A percentile compares a stretch with the other conserved stretches of the same genome.
These are phyloP conservation scores for Aureobasidium sp. DNA, from an alignment of 2,329 filamentous ascomycete species.

Conservation along the genomic window DNA sequence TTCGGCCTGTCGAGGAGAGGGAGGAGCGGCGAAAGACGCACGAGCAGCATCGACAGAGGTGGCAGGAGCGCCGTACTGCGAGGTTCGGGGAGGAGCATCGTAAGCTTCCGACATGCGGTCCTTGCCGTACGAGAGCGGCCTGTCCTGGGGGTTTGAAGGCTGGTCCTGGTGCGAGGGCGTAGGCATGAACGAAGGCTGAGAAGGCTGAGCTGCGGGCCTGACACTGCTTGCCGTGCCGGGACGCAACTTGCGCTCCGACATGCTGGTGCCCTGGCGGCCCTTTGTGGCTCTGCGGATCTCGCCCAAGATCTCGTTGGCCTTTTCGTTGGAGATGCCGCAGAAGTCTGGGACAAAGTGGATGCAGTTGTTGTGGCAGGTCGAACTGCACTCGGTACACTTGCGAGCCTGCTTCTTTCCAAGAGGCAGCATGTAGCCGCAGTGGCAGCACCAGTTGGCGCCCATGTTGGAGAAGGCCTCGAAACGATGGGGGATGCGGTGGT, in stretches of 20 bases:
- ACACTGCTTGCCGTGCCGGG: conserved; percentile 30
- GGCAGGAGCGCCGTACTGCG: neutral
- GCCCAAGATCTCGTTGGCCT: conserved; percentile 85
- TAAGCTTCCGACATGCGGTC: conserved; percentile 31
- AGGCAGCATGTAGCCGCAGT: conserved; percentile 91
- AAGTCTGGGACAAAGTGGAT: conserved; percentile 96
- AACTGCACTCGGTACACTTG: conserved; percentile 87
- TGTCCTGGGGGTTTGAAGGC: conserved; percentile 27
- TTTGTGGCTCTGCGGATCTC: conserved; percentile 69
- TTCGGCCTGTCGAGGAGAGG: conserved; percentile 36
- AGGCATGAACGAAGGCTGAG: conserved; percentile 28
- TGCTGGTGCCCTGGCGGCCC: conserved; percentile 49
- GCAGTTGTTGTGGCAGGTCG: conserved; percentile 85
- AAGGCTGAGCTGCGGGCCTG: conserved; percentile 37
- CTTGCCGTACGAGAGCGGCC: conserved; percentile 41
- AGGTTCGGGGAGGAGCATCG: conserved; percentile 29
- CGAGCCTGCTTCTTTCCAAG: conserved; percentile 92
- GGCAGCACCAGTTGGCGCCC: conserved; percentile 98
- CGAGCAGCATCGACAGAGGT: conserved; percentile 41
- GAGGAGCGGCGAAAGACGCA: conserved; percentile 32
- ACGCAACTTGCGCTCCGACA: conserved; percentile 61
- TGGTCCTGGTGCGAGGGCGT: neutral
- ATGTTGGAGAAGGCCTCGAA: conserved; percentile 97
- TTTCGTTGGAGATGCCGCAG: conserved; percentile 98
- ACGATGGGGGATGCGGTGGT: conserved; percentile 94